These are phyloP conservation scores for Domatiomyces globalis DNA, from an alignment of 2,329 filamentous ascomycete genomes.

Conservation along the genomic window DNA sequence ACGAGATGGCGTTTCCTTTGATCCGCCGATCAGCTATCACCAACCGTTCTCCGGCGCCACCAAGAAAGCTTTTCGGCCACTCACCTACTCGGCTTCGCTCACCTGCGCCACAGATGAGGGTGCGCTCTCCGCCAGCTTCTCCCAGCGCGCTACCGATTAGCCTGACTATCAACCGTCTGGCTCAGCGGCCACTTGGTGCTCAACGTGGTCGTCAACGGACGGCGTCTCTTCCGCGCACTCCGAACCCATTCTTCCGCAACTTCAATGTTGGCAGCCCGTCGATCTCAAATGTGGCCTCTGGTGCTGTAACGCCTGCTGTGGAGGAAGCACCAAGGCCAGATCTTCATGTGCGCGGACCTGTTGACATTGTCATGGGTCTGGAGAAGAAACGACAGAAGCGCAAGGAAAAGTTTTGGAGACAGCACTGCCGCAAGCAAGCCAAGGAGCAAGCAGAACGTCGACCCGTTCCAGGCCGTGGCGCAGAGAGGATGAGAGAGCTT, in stretches of 20 bases:
- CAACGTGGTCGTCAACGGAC: constrained; percentile 46
- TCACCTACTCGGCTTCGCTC: constrained; percentile 60
- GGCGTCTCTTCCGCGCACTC: constrained; percentile 71
- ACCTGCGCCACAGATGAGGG: constrained; percentile 48
- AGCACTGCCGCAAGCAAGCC: constrained; percentile 70
- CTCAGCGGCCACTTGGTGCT: constrained; percentile 44
- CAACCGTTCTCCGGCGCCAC: constrained; percentile 27
- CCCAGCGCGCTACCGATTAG: constrained; percentile 29
- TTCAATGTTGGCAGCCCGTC: constrained; percentile 24
- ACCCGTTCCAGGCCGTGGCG: constrained; percentile 69
- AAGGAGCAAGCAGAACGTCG: constrained; percentile 52
- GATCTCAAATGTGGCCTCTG: constrained; percentile 15
- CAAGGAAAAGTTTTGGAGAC: constrained; percentile 81
- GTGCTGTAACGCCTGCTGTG: constrained; percentile 9
- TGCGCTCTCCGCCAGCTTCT: constrained; percentile 36
- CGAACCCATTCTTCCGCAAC: constrained; percentile 49
- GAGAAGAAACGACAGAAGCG: constrained; percentile 88
- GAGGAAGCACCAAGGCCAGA: constrained; percentile 27
- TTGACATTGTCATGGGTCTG: constrained; percentile 92
- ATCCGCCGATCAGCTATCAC: neutral
- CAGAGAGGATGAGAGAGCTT: constrained; percentile 84
- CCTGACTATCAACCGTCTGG: constrained; percentile 40
- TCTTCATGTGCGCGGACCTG: constrained; percentile 71
- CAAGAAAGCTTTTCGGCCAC: constrained; percentile 41
- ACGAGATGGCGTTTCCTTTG: neutral